Evolutionary conservation across 2,329 filamentous ascomycete genomes (phyloP).

Genomic region (Drechslerella dactyloides): DNA sequence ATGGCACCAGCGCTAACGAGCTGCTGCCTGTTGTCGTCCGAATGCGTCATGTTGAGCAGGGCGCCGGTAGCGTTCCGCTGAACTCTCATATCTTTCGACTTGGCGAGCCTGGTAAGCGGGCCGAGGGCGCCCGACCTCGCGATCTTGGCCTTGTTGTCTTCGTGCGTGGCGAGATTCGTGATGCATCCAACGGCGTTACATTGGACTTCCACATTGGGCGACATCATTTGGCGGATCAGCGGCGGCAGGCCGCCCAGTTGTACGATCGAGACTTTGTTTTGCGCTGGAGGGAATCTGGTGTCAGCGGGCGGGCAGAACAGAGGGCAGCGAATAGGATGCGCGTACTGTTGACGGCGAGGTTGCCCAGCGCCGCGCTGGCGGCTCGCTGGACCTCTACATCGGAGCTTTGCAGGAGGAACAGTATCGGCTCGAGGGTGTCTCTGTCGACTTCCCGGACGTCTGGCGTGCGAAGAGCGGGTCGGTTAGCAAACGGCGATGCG

Average conservation of each 20-base stretch:
- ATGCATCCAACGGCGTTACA: constrained; percentile 99
- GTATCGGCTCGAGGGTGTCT: constrained; percentile 92
- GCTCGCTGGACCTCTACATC: constrained; percentile 98
- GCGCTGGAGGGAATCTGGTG: constrained; percentile 70
- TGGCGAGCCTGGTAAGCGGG: constrained; percentile 87
- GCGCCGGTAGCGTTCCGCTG: constrained; percentile 97
- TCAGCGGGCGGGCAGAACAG: constrained; percentile 42
- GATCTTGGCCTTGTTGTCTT: constrained; percentile 99
- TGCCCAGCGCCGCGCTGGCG: constrained; percentile 92
- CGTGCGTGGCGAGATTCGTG: constrained; percentile 95
- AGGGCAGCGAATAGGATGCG: background rate
- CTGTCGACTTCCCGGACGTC: constrained; percentile 96
- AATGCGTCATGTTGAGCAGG: constrained; percentile 98
- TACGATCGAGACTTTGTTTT: constrained; percentile 98
- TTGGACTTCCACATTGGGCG: constrained; percentile 95
- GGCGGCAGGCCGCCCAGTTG: constrained; percentile 86
- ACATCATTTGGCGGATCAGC: constrained; percentile 97
- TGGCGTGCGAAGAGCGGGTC: constrained; percentile 58
- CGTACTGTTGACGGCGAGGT: constrained; percentile 95
- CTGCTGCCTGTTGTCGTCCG: constrained; percentile 96
- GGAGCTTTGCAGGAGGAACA: constrained; percentile 90
- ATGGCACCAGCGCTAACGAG: constrained; percentile 98
- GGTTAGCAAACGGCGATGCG: constrained; percentile 18
- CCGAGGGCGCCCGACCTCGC: constrained; percentile 90
- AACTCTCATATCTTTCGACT: constrained; percentile 97